A percentile compares a stretch with the other conserved stretches of the same genome.
Conservation (phyloP, 768 basidiomycete genomes). For the Collybia sordida region DNA sequence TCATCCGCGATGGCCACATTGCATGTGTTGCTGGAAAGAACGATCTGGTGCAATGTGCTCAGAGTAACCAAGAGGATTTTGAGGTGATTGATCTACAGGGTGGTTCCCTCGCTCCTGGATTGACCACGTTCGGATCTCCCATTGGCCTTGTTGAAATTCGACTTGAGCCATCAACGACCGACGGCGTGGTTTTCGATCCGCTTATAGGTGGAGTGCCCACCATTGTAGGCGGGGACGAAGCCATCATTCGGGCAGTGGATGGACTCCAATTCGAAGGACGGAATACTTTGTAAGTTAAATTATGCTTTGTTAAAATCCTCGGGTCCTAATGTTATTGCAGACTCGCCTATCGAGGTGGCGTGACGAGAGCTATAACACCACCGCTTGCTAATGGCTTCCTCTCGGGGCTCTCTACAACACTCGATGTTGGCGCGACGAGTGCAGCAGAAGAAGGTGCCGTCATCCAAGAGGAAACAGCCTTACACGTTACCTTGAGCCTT, state of each 20-base stretch:
- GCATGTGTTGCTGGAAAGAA: constrained; percentile 36
- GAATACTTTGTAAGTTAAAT: constrained; percentile 44
- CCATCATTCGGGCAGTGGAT: constrained; percentile 61
- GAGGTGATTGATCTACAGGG: constrained; percentile 56
- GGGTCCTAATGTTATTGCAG: constrained; percentile 32
- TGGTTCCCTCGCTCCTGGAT: constrained; percentile 59
- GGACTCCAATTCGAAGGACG: constrained; percentile 56
- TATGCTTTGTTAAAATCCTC: constrained; percentile 3
- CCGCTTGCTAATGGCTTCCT: constrained; percentile 59
- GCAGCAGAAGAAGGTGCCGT: constrained; percentile 63
- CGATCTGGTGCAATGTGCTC: background rate
- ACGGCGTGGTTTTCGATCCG: constrained; percentile 61
- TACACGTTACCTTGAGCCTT: constrained; percentile 54
- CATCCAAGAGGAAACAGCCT: constrained; percentile 59
- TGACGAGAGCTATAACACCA: constrained; percentile 65
- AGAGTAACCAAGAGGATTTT: constrained; percentile 9
- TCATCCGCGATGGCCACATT: constrained; percentile 56
- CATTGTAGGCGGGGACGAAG: constrained; percentile 40
- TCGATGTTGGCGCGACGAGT: constrained; percentile 58
- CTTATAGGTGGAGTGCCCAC: constrained; percentile 35
- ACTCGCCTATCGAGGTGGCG: constrained; percentile 71
- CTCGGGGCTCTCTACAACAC: constrained; percentile 60
- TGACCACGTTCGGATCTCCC: constrained; percentile 61
- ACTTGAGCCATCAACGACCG: constrained; percentile 62
- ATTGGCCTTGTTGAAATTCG: constrained; percentile 72